Percentiles rank a stretch among this genome's conserved stretches.
phyloP scores from a whole-genome alignment of 2,329 filamentous ascomycete species.

The Hymenoscyphus linearis region DNA sequence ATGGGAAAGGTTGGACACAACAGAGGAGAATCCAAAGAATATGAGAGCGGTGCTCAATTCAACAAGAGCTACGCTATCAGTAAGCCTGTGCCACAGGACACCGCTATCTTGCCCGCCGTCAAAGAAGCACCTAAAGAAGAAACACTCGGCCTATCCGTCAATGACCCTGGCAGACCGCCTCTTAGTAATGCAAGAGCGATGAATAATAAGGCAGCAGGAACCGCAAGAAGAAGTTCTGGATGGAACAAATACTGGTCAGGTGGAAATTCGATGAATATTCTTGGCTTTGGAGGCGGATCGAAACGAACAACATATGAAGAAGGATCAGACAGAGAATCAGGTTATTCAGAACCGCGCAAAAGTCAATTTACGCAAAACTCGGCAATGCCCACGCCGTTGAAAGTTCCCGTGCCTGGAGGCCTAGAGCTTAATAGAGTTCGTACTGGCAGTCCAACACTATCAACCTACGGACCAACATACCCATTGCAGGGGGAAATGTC shows the following conservation, averaged over 20 bases:
- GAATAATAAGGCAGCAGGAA: constrained; percentile 14
- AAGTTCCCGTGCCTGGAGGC: constrained; percentile 56
- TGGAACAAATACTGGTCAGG: constrained; percentile 78
- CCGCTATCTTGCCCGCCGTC: constrained; percentile 6
- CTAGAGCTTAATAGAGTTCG: constrained; percentile 54
- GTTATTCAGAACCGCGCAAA: constrained; percentile 43
- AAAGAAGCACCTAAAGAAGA: constrained; percentile 33
- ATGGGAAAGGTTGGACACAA: constrained; percentile 56
- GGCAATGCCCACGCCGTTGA: constrained; percentile 64
- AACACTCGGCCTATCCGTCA: constrained; percentile 34
- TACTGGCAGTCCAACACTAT: constrained; percentile 64
- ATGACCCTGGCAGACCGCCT: constrained; percentile 10
- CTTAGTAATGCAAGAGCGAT: constrained; percentile 14
- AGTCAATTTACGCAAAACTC: constrained; percentile 57
- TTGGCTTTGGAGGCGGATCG: constrained; percentile 47
- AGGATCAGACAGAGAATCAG: constrained; percentile 42
- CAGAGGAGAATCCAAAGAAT: constrained; percentile 40
- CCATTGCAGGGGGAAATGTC: constrained; percentile 52
- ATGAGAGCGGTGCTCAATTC: constrained; percentile 52
- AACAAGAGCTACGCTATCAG: constrained; percentile 58
- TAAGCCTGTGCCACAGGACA: constrained; percentile 51
- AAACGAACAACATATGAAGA: constrained; percentile 42
- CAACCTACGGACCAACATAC: constrained; percentile 43
- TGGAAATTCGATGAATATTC: constrained; percentile 61
- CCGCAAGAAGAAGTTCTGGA: constrained; percentile 53